phyloP scores from a whole-genome alignment of 177 flowering plant species.

The Vitis hybrid region DNA sequence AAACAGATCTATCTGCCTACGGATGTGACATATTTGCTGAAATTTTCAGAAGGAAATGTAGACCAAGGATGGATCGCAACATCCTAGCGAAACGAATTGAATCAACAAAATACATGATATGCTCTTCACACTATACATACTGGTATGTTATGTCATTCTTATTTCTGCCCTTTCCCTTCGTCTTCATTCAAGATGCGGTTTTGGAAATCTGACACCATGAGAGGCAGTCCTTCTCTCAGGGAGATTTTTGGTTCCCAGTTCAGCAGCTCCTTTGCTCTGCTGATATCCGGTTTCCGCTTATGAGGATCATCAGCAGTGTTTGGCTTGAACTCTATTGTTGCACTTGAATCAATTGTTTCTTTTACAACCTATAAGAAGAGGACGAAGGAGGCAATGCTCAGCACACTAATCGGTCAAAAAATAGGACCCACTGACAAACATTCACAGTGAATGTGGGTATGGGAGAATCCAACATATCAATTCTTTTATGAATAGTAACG shows the following conservation, averaged over 20 bases:
- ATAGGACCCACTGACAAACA: no score
- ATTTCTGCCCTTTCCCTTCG: slow-evolving; percentile 43
- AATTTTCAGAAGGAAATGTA: no score
- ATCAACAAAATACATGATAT: slow-evolving; percentile 13
- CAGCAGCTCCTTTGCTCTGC: slow-evolving; percentile 80
- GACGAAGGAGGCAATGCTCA: background rate
- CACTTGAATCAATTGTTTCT: slow-evolving; percentile 78
- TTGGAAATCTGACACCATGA: slow-evolving; percentile 81
- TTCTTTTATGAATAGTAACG: background rate
- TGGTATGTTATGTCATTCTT: slow-evolving; percentile 5
- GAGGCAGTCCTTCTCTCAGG: slow-evolving; percentile 75
- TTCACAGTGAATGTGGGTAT: background rate
- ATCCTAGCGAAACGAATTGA: slow-evolving; percentile 1
- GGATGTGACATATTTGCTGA: no score
- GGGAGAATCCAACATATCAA: background rate
- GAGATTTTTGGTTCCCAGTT: slow-evolving; percentile 95
- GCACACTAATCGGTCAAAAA: no score
- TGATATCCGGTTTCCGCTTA: slow-evolving; percentile 91
- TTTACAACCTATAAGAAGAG: slow-evolving; percentile 63
- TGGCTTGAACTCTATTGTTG: slow-evolving; percentile 69
- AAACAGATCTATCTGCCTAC: background rate
- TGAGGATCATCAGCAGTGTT: slow-evolving; percentile 97
- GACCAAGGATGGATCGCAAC: no score
- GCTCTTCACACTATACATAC: slow-evolving; percentile 30
- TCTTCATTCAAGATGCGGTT: slow-evolving; percentile 74